Evolutionary conservation across 2,329 filamentous ascomycete species (phyloP), one percentile per base, ranked within the genome.

Genomic region (Gnomoniopsis sp.): DNA sequence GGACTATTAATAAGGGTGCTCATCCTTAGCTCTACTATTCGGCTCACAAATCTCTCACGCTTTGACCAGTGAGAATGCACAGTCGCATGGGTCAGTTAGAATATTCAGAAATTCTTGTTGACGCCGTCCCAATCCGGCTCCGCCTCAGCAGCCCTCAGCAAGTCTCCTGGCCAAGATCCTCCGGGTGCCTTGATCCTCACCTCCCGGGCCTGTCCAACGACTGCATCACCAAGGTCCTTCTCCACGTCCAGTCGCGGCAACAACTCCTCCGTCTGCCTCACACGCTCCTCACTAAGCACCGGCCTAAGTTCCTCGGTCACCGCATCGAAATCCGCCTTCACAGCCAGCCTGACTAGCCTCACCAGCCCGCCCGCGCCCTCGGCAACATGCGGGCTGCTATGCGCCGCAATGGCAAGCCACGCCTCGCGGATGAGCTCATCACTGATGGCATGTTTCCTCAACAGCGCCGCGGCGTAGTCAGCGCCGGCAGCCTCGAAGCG

Each of bases 331-430:
- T 75, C 73, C 8, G 64, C 63, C 52, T 65, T 63, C 38, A 74
- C 71, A 17, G 62, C 71, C 6, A 70, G 61, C 12, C 72, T 59
- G 15, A 75, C 57, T 12, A 70, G 63, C 8, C 71, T 64, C 2
- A 71, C 65, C 7, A 72, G 64, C 12, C 72, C 66, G 55, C 70
- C 68, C 34, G 74, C 68, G 7, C 71, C 68, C 63, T 75, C 72
- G 2, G 72, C 72, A 34, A 75, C 71, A 0, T 72, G 72, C 0
- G 66, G 64, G 48, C 67, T 73, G 2, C 69, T 69, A 58, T 75
- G 73, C 38, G 75, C 19, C 11, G 71, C 66, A 41, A 75, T 69
- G 23, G 72, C 70, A 15, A 68, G 65, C 73, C 72, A 75, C 26
- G 71, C 68, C 36, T 69, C 66, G 49, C 69, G 70, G 6, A 65